These are phyloP conservation scores for Salvia hispanica DNA, from an alignment of 257 asterid genomes.

Conservation along the genomic window DNA sequence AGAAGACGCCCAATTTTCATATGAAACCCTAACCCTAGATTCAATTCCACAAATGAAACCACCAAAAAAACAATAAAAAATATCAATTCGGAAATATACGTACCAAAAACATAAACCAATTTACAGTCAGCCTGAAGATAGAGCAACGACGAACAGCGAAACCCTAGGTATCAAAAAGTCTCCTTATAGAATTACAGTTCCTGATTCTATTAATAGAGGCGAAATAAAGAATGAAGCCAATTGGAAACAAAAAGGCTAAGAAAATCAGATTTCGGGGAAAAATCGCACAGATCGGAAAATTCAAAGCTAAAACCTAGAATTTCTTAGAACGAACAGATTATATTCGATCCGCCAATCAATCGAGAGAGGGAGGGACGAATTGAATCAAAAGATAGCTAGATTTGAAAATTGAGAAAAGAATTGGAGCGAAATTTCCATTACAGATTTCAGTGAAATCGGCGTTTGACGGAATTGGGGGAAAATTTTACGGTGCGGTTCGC, in stretches of 20 bases:
- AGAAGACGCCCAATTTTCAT: constrained; percentile 22
- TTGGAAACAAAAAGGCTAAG: neutral
- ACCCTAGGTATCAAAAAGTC: constrained; percentile 44
- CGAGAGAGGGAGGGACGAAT: constrained; percentile 37
- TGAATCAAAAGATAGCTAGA: constrained; percentile 16
- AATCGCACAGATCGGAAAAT: constrained; percentile 40
- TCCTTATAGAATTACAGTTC: constrained; percentile 15
- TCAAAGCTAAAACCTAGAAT: constrained; percentile 40
- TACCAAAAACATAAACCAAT: constrained; percentile 39
- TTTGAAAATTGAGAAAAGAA: constrained; percentile 31
- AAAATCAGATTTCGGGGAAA: constrained; percentile 8
- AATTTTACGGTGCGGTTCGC: constrained; percentile 39
- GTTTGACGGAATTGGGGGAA: constrained; percentile 35
- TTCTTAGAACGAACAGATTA: constrained; percentile 18
- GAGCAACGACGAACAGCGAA: constrained; percentile 32
- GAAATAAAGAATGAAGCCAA: constrained; percentile 2
- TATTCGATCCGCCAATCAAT: constrained; percentile 37
- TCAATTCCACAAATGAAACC: constrained; percentile 3
- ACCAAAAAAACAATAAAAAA: neutral
- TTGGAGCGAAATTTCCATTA: constrained; percentile 19
- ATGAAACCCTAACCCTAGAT: constrained; percentile 55
- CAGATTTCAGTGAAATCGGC: constrained; percentile 13
- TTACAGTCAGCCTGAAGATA: constrained; percentile 26
- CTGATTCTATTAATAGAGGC: constrained; percentile 24
- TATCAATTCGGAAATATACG: constrained; percentile 33